Base-by-base conservation (phyloP, 2,329 filamentous ascomycete species). In the Mycosphaerelloides madeirae region DNA sequence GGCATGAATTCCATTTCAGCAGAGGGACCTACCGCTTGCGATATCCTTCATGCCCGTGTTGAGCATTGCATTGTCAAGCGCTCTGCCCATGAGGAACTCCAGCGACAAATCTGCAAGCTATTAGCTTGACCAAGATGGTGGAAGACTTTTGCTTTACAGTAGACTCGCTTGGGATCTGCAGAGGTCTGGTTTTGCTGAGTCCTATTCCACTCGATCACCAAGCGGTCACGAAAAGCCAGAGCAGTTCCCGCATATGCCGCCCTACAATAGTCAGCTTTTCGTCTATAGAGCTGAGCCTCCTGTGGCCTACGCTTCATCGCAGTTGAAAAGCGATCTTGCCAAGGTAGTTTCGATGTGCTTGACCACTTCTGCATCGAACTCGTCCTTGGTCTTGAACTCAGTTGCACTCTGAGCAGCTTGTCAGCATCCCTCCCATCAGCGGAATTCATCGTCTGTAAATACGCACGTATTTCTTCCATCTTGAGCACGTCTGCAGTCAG, bases 51-150 rank as follows among this genome's bases (percentile, higher is more conserved):
- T 76, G 18, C 87, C 87, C 44, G 95, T 81, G 66, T 98, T 98
- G 55, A 98, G 79, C 87, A 98, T 96, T 52, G 93, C 91, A 79
- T 98, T 98, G 75, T 98, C 93, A 53, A 98, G 73, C 36, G 93
- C 86, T 64, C 93, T 79, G 32, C 93, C 93, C 93, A 98, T 98
- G 61, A 98, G 73, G 62, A 98, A 98, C 70, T 98, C 93, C 46
- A 98, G 80, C 56, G 90, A 96, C 49, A 98, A 79, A 66, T 98
- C 78, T 82, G 55, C 5, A 11, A 28, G 31, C 5, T 25, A 41
- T 55, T 31, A 53, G 46, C 15, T 33, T 13, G 13, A 13, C 15
- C 25, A 5, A 2, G 16, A 3, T 34, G 13, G 9, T 38, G 9
- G 42, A 38, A 13, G 2, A 9, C 22, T 6, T 25, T 25, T 12